phyloP scores from a whole-genome alignment of 2,329 filamentous ascomycete genomes.

The Colletotrichum endophyticum region DNA sequence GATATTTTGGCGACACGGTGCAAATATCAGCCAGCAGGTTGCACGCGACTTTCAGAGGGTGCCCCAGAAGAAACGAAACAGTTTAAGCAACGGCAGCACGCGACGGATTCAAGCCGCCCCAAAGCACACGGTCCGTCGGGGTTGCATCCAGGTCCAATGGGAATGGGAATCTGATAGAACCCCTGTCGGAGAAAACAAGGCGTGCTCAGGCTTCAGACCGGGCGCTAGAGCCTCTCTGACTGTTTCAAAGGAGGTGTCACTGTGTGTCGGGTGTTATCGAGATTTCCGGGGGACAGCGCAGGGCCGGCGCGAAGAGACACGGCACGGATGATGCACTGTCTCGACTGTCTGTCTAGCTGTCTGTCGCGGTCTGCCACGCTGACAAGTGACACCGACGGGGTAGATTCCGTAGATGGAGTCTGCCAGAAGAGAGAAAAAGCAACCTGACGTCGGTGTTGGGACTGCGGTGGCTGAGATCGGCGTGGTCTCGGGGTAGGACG shows the following conservation, averaged over 20 bases:
- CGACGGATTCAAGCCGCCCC: neutral
- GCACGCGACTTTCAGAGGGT: slow-evolving; percentile 2
- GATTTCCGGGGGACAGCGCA: slow-evolving; percentile 9
- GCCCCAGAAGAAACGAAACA: slow-evolving; percentile 19
- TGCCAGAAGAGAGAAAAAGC: neutral
- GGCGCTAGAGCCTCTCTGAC: slow-evolving; percentile 14
- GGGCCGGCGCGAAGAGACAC: neutral
- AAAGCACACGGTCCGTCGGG: slow-evolving; percentile 8
- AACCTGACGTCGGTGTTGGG: neutral
- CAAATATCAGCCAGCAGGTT: neutral
- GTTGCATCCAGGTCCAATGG: neutral
- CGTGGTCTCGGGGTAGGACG: neutral
- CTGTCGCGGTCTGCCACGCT: neutral
- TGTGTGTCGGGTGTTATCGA: slow-evolving; percentile 13
- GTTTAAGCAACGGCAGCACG: slow-evolving; percentile 13
- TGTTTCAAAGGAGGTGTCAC: slow-evolving; percentile 19
- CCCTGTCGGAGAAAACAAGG: slow-evolving; percentile 11
- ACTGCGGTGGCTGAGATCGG: neutral
- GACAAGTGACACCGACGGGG: neutral
- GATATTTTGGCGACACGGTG: slow-evolving; percentile 5
- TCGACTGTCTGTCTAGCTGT: neutral
- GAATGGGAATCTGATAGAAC: slow-evolving; percentile 2
- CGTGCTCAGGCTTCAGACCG: neutral
- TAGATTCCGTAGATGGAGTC: neutral
- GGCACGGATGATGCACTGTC: slow-evolving; percentile 17